These are phyloP conservation scores for Geranium brycei DNA, from an alignment of 345 rosid genomes.

Conservation along the genomic window DNA sequence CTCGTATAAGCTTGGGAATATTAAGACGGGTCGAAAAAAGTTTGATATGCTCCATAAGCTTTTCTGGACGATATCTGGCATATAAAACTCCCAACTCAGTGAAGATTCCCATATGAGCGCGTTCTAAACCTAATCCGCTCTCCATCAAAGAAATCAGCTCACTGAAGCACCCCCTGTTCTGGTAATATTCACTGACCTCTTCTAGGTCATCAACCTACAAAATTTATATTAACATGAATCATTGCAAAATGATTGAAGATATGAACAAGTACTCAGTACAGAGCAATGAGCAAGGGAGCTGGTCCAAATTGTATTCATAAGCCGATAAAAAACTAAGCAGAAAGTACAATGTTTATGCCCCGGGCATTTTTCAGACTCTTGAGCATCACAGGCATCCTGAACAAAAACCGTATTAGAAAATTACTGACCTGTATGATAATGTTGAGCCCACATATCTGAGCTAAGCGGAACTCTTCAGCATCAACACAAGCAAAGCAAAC, in stretches of 20 bases:
- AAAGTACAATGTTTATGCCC: too few species aligned
- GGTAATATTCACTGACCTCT: conserved; percentile 88
- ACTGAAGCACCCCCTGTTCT: conserved; percentile 84
- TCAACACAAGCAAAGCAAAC: conserved; percentile 98
- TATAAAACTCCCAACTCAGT: conserved; percentile 94
- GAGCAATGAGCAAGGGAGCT: too few species aligned
- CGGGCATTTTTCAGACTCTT: too few species aligned
- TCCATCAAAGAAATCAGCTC: conserved; percentile 94
- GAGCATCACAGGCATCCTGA: too few species aligned
- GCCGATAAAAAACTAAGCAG: not conserved
- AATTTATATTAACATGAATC: not conserved
- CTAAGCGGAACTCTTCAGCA: conserved; percentile 93
- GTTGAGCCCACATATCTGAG: conserved; percentile 95
- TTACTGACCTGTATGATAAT: conserved; percentile 67
- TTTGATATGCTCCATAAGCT: conserved; percentile 93
- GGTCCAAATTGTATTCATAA: not conserved
- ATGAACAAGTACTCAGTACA: too few species aligned
- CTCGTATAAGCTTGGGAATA: conserved; percentile 90
- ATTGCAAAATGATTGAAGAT: too few species aligned
- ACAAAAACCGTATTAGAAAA: conserved; percentile 3
- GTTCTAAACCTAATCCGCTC: conserved; percentile 93
- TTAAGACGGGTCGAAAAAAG: conserved; percentile 86
- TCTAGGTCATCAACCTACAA: conserved; percentile 84
- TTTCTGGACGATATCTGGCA: conserved; percentile 94
- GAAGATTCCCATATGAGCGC: conserved; percentile 97